Percentiles rank a stretch among this genome's conserved stretches.
Evolutionary conservation across 495 filamentous ascomycete species (phyloP).

Genomic region (Penicillium cinerascens): DNA sequence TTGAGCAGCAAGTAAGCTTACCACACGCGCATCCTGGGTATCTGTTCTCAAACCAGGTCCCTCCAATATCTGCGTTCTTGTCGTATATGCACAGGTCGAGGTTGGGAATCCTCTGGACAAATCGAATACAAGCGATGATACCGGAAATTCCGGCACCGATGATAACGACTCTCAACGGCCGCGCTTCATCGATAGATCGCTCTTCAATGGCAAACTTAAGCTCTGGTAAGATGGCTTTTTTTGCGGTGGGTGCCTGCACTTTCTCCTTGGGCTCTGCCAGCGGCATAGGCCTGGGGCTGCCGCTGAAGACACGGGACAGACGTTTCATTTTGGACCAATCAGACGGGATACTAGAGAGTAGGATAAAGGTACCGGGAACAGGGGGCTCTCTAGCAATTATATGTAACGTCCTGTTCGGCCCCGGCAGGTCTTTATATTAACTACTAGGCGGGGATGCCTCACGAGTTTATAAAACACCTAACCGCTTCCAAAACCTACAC

Average conservation of each 20-base stretch:
- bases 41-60: conserved; percentile 69
- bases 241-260: not conserved
- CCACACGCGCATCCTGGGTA: conserved; percentile 65
- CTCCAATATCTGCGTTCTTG: conserved; percentile 70
- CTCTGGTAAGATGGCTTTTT: not conserved
- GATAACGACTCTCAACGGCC: conserved; percentile 55
- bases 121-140: conserved; percentile 56
- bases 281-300: not conserved
- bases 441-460: not conserved
- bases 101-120: conserved; percentile 54
- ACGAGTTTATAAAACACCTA: not conserved
- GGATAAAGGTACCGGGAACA: not conserved
- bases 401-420: not conserved
- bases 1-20: conserved; percentile 6
- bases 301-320: conserved; percentile 10
- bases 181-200: conserved; percentile 54
- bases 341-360: too few relatives aligned
- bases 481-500: not conserved
- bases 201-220: conserved; percentile 30
- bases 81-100: conserved; percentile 69
- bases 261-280: not conserved
- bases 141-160: conserved; percentile 67
- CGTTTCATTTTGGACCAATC: conserved; percentile 11
- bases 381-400: not conserved
- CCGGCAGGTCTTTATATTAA: not conserved